Evolutionary conservation across 2,329 filamentous ascomycete species (phyloP), one percentile per base, ranked within the genome.

Genomic region (Stagonosporopsis tanaceti): DNA sequence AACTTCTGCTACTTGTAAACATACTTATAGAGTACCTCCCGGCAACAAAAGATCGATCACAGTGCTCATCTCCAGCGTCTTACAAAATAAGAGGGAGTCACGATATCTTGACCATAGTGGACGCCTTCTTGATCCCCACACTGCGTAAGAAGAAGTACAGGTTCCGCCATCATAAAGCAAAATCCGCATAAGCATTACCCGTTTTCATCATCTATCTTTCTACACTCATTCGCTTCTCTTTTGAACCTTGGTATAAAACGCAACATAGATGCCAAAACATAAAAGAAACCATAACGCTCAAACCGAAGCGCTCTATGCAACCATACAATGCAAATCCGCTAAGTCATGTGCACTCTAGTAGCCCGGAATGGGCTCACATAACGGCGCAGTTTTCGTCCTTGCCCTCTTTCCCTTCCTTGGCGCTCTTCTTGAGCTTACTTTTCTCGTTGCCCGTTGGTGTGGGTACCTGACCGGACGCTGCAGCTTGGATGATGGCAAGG

Each of bases 401-500:
- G 39, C 61, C 67, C 6, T 67, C 66, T 50, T 55, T 34, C 11
- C 58, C 60, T 47, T 64, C 61, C 20, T 53, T 57, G 1, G 25
- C 37, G 15, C 50, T 66, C 50, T 76, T 76, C 56, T 74, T 76
- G 24, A 73, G 61, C 48, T 75, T 75, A 52, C 51, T 58, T 50
- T 67, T 74, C 20, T 72, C 67, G 8, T 56, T 57, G 15, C 53
- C 50, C 12, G 61, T 50, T 12, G 65, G 45, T 14, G 60, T 11
- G 15, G 62, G 63, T n/a, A 70, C 53, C 47, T 79, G 80, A 3
- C 85, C 87, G 4, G 84, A 84, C 5, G 93, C 90, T 11, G 95
- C 94, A 8, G 91, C 90, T 60, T 90, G 87, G 60, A 99, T 99
- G 38, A 93, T 91, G 20, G 90, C 87, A 50, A 99, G 83, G 25